These are phyloP conservation scores for Geotrichum ghanense DNA, from an alignment of 805 yeast species.

Conservation along the genomic window DNA sequence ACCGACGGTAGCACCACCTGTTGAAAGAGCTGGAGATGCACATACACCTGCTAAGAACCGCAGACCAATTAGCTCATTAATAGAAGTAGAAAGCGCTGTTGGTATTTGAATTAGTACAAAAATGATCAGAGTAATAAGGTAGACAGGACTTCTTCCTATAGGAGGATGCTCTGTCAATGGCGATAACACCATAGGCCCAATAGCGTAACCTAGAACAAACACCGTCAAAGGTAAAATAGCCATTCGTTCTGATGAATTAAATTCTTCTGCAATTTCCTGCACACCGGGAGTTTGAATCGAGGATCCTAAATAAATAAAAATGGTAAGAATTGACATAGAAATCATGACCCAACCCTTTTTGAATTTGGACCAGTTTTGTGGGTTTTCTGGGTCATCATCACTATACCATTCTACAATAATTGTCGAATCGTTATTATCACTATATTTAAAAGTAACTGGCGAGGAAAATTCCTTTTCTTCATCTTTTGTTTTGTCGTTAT, in stretches of 20 bases:
- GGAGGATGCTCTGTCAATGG: constrained; percentile 44
- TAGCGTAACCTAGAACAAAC: constrained; percentile 50
- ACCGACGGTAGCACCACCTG: constrained; percentile 47
- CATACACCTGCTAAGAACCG: constrained; percentile 45
- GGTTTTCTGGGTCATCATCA: constrained; percentile 28
- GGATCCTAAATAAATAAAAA: constrained; percentile 47
- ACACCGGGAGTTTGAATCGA: constrained; percentile 49
- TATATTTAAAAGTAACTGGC: too few species aligned
- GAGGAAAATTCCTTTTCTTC: too few species aligned
- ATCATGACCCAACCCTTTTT: constrained; percentile 31
- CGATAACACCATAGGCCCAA: constrained; percentile 44
- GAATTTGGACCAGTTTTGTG: constrained; percentile 42
- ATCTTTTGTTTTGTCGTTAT: too few species aligned
- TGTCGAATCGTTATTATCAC: too few species aligned
- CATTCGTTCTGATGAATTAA: constrained; percentile 31
- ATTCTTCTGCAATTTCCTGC: constrained; percentile 32
- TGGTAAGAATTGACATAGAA: constrained; percentile 35
- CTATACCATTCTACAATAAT: constrained; percentile 23
- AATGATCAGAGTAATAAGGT: constrained; percentile 34
- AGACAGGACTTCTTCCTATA: constrained; percentile 39
- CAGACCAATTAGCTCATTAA: constrained; percentile 39
- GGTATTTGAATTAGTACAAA: constrained; percentile 46
- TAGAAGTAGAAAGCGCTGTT: constrained; percentile 38
- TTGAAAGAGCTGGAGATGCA: constrained; percentile 44
- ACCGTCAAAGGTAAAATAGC: constrained; percentile 42